Conservation (phyloP, 2,329 filamentous ascomycete species). For the Amauroascus verrucosus region DNA sequence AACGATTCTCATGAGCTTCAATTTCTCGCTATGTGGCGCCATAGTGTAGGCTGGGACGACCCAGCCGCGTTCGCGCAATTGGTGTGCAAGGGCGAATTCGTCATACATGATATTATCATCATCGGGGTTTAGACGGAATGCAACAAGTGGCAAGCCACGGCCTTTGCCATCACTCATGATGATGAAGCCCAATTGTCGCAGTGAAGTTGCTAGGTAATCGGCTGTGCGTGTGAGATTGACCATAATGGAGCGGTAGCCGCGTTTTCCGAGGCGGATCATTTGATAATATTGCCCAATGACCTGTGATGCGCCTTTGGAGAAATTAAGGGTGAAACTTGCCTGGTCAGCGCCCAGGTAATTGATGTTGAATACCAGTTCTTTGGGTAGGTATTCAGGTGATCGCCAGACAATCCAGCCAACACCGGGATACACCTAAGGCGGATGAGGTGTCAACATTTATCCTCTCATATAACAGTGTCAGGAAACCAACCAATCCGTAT, state of each 20-base stretch:
- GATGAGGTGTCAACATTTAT: slow-evolving; percentile 38
- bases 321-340: slow-evolving; percentile 92
- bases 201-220: slow-evolving; percentile 68
- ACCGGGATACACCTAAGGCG: slow-evolving; percentile 65
- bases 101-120: slow-evolving; percentile 49
- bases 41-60: slow-evolving; percentile 94
- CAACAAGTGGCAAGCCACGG: slow-evolving; percentile 74
- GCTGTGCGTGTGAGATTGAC: slow-evolving; percentile 80
- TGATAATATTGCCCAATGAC: slow-evolving; percentile 98
- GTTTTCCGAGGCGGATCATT: slow-evolving; percentile 86
- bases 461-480: neutral
- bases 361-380: slow-evolving; percentile 97
- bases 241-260: slow-evolving; percentile 89
- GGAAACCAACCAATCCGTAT: slow-evolving; percentile 46
- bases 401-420: slow-evolving; percentile 94
- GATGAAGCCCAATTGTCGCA: slow-evolving; percentile 67
- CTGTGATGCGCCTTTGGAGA: slow-evolving; percentile 88
- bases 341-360: slow-evolving; percentile 96
- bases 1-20: slow-evolving; percentile 88
- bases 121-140: slow-evolving; percentile 62
- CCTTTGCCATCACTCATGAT: slow-evolving; percentile 78
- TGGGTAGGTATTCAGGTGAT: slow-evolving; percentile 67
- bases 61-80: slow-evolving; percentile 79
- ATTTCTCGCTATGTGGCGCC: slow-evolving; percentile 71
- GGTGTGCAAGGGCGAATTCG: slow-evolving; percentile 71